Evolutionary conservation across 169 alveolate genomes (phyloP).

Genomic region (Plasmodium gallinaceum): DNA sequence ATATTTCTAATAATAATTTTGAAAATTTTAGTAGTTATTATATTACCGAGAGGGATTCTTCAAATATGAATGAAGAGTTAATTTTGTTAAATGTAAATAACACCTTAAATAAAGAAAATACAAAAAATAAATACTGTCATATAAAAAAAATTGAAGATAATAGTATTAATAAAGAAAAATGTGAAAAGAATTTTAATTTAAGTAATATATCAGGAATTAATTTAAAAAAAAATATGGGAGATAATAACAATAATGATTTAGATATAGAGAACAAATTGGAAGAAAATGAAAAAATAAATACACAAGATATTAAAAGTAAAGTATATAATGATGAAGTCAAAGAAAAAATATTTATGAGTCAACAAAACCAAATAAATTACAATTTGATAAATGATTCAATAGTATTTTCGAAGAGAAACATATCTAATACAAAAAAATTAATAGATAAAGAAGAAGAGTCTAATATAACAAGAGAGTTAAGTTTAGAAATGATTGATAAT

Average conservation of each 20-base stretch:
- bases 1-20: neutral
- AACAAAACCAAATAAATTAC: neutral
- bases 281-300: too few species aligned
- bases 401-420: neutral
- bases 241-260: too few species aligned
- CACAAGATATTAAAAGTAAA: too few species aligned
- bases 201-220: too few species aligned
- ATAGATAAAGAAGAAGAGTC: slow-evolving; percentile 25
- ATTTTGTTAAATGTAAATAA: too few species aligned
- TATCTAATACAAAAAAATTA: neutral
- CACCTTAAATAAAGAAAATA: too few species aligned
- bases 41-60: neutral
- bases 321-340: neutral
- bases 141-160: too few species aligned
- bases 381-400: neutral
- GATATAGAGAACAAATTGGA: too few species aligned
- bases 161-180: too few species aligned
- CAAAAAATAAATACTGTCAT: too few species aligned
- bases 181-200: too few species aligned
- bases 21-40: slow-evolving; percentile 2
- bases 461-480: slow-evolving; percentile 19
- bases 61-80: neutral
- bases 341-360: neutral
- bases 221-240: too few species aligned
- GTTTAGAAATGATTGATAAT: slow-evolving; percentile 4